Base-by-base conservation (phyloP, 2,329 filamentous ascomycete genomes). In the Lithohypha guttulata region DNA sequence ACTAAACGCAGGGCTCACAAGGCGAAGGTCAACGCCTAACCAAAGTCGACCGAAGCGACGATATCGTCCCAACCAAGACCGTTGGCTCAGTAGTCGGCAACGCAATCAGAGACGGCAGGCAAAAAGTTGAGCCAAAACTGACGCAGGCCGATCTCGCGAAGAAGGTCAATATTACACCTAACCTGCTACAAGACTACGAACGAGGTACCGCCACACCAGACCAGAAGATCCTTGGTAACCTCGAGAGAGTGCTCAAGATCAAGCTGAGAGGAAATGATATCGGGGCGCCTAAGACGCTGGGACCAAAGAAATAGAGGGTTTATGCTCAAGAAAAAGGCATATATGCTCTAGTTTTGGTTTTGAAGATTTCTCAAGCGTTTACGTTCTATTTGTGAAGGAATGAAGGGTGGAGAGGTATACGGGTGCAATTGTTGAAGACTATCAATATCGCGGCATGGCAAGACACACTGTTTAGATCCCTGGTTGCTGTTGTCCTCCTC, bases 51-150 rank as follows among this genome's bases (percentile, higher is more conserved):
- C 87, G 89, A 53, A 80, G 79, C 60, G 87, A 96, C 70, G 91
- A 95, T 61, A 94, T 95, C 66, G 81, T 96, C 66, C 94, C 94
- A 70, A 87, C 86, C 58, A 93, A 93, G 69, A 93, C 85, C 32
- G 71, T 95, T 43, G 85, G 86, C 59, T 71, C 73, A 56, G 71
- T 75, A 41, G 84, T 96, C 49, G 85, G 83, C 55, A 77, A 84
- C 51, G 83, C 81, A 50, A 95, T 96, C 66, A 73, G 77, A 55
- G 74, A 80, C 56, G 76, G 82, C 41, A 83, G 91, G 49, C 78
- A 77, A 59, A 77, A 81, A 59, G 79, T 84, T 60, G 82, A 82
- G 64, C 86, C 87, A 64, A 91, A 93, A 69, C 89, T 96, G 84
- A 93, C 87, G 42, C 91, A 96, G 66, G 93, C 93, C 61, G 76